Base-by-base conservation (phyloP, 2,329 filamentous ascomycete species). In the Neofusicoccum laricinum region DNA sequence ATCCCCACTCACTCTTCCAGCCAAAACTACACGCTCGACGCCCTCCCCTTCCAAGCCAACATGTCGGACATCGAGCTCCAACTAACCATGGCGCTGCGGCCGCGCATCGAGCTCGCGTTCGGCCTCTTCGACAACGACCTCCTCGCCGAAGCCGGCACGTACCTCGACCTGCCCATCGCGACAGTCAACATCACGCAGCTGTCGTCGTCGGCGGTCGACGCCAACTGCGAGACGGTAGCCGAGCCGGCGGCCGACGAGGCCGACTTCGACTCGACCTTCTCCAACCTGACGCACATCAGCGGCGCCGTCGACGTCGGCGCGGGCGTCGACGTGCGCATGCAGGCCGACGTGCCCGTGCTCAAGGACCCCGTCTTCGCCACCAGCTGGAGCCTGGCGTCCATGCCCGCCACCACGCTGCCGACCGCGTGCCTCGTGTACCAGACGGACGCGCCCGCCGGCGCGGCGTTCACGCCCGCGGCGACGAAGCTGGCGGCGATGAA, bases 41-140 rank as follows among this genome's bases (percentile, higher is more conserved):
- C 73, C 6, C 67, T 77, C 19, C 76, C 76, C 5, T 74, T 77
- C 69, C 69, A 67, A 46, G 69, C 72, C 25, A 68, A 72, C 49
- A 59, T 71, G 40, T 71, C 71, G 14, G 69, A 72, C 41, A 62
- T 73, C 34, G 66, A 73, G 14, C 66, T 76, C 34, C 65, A 69
- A 30, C 66, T 77, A 19, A 67, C 69, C 45, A 64, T 71, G 17
- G 73, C 70, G 4, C 76, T 77, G 64, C 65, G 67, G 17, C 76
- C 76, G 4, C 68, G 70, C 38, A 71, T 78, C 34, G 73, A 75
- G 7, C 70, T 77, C 21, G 74, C 72, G 12, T 76, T 77, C 65
- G 67, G 71, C 32, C 75, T 78, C 65, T 64, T 72, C 49, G 67
- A 71, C 46, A 65, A 70, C 43, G n/a, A 58, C 32, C 64, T 74